phyloP scores from a whole-genome alignment of 1,139 yeast species.

The Arxiozyma slooffiae region DNA sequence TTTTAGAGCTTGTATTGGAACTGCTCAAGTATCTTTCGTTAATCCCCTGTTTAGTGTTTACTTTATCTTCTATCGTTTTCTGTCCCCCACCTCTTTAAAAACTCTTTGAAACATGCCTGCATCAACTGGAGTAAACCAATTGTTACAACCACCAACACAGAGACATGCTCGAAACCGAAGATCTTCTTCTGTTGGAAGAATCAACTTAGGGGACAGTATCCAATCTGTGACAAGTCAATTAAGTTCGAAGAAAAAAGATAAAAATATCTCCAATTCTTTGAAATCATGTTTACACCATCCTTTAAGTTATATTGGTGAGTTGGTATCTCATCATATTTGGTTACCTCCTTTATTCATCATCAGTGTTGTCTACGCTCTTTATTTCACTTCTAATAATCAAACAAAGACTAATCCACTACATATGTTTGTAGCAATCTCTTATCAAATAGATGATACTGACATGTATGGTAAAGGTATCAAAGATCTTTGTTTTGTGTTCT shows the following conservation, averaged over 20 bases:
- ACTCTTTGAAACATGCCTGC: not conserved
- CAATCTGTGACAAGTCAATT: constrained; percentile 17
- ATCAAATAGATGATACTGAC: constrained; percentile 39
- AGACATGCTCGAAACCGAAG: constrained; percentile 16
- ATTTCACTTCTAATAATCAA: constrained; percentile 42
- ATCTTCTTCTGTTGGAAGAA: constrained; percentile 29
- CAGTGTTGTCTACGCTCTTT: constrained; percentile 33
- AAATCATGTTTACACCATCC: constrained; percentile 11
- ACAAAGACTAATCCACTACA: constrained; percentile 53
- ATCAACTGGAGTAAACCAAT: not conserved
- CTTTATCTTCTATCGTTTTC: not conserved
- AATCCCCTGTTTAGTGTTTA: no score
- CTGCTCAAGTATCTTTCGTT: not conserved
- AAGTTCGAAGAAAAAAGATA: constrained; percentile 13
- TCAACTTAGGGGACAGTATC: constrained; percentile 28
- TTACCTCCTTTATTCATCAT: constrained; percentile 52
- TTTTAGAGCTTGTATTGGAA: not conserved
- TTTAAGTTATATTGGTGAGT: constrained; percentile 35
- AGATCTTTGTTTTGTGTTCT: constrained; percentile 72
- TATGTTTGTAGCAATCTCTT: constrained; percentile 60
- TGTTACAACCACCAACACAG: not conserved
- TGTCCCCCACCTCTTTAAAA: not conserved
- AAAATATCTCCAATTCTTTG: constrained; percentile 27
- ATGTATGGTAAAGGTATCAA: constrained; percentile 77
- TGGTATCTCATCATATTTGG: constrained; percentile 72